These are phyloP conservation scores for Talaromyces pinophilus DNA, from an alignment of 2,329 filamentous ascomycete genomes.

Conservation along the genomic window DNA sequence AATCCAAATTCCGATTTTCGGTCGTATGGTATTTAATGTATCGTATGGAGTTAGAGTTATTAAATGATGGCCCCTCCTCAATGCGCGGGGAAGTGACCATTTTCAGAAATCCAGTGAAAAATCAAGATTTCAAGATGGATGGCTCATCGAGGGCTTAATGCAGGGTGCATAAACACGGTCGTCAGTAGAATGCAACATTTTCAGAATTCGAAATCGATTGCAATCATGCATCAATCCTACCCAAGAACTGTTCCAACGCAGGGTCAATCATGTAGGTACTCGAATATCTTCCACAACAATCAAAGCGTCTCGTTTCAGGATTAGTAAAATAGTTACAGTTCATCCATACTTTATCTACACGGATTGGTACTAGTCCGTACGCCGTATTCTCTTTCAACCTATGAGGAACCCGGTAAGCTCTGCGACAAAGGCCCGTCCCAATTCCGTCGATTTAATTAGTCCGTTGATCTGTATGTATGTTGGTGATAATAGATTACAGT, in stretches of 20 bases:
- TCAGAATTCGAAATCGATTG: neutral
- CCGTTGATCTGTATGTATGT: neutral
- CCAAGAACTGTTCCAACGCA: neutral
- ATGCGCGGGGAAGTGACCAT: conserved; percentile 11
- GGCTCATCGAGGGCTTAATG: neutral
- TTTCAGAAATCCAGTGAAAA: neutral
- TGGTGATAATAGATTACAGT: conserved; percentile 4
- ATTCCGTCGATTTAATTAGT: conserved; percentile 13
- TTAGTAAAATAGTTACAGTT: neutral
- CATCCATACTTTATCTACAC: neutral
- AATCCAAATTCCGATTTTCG: conserved; percentile 13
- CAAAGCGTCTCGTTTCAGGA: conserved; percentile 7
- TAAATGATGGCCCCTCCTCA: conserved; percentile 1
- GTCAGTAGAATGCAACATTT: conserved; percentile 3
- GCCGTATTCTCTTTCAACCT: neutral
- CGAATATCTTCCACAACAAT: neutral
- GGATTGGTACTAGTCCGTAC: neutral
- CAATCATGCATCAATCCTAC: conserved; percentile 5
- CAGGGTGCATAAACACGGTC: neutral
- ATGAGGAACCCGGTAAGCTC: conserved; percentile 7
- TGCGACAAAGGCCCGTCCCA: neutral
- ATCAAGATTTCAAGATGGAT: conserved; percentile 5
- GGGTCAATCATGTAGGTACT: conserved; percentile 4
- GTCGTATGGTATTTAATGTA: neutral
- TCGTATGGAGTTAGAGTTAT: conserved; percentile 1